Evolutionary conservation across 805 yeast genomes (phyloP).

Genomic region (Wickerhamiella kazuoi): DNA sequence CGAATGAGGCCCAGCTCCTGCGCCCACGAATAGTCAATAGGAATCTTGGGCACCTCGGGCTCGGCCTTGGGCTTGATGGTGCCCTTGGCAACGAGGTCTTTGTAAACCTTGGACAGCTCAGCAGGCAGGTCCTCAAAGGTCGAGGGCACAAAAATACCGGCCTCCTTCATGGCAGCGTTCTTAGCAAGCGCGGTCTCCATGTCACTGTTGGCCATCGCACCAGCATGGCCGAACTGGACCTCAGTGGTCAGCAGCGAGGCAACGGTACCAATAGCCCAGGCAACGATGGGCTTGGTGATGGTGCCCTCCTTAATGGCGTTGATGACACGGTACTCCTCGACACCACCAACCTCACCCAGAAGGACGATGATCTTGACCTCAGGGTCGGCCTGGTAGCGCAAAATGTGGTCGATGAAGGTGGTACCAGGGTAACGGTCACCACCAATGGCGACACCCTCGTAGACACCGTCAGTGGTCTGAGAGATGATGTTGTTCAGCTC

Average conservation of each 20-base stretch:
- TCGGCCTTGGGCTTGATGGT: constrained; percentile 24
- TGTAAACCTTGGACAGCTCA: constrained; percentile 42
- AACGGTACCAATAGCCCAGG: constrained; percentile 58
- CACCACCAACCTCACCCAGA: constrained; percentile 58
- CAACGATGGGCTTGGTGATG: constrained; percentile 52
- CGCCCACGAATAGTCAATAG: constrained; percentile 32
- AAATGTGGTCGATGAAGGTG: constrained; percentile 49
- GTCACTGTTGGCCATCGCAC: constrained; percentile 54
- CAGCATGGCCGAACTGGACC: constrained; percentile 46
- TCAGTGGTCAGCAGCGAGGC: constrained; percentile 56
- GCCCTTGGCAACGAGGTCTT: constrained; percentile 36
- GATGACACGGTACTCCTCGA: constrained; percentile 54
- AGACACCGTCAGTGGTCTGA: constrained; percentile 29
- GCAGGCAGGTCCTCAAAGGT: constrained; percentile 37
- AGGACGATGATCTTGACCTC: constrained; percentile 49
- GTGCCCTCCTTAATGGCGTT: constrained; percentile 47
- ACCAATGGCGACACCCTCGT: constrained; percentile 50
- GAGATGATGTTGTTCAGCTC: constrained; percentile 30
- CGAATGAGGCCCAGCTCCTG: constrained; percentile 30
- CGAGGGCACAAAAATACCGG: constrained; percentile 85
- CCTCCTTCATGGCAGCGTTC: constrained; percentile 66
- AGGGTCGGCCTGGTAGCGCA: constrained; percentile 45
- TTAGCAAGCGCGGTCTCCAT: constrained; percentile 50
- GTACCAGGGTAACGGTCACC: constrained; percentile 64
- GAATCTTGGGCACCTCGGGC: constrained; percentile 31